Evolutionary conservation across 805 yeast genomes (phyloP).

Genomic region (Myxozyma monticola): DNA sequence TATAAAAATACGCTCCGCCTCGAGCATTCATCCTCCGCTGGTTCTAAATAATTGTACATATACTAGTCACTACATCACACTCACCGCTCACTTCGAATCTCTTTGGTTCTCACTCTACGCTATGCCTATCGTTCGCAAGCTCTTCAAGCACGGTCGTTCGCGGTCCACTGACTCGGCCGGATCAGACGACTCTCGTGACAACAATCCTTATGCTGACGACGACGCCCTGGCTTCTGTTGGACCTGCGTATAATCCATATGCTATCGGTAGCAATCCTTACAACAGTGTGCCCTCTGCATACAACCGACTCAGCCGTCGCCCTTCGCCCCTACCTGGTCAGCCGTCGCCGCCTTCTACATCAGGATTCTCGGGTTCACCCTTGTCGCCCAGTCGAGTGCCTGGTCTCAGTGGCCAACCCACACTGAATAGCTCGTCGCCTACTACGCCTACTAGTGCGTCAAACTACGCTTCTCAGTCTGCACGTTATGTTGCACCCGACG

Average conservation of each 20-base stretch:
- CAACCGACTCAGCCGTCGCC: not conserved
- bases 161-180: not conserved
- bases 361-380: not conserved
- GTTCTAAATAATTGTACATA: too few species aligned
- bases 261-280: constrained; percentile 16
- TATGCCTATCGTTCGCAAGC: not conserved
- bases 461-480: too few species aligned
- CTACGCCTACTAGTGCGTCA: too few species aligned
- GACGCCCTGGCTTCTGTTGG: not conserved
- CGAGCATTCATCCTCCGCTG: too few species aligned
- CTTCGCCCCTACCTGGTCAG: not conserved
- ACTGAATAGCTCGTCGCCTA: too few species aligned
- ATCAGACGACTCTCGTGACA: not conserved
- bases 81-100: not conserved
- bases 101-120: not conserved
- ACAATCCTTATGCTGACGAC: not conserved
- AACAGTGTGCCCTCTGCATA: constrained; percentile 16
- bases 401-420: constrained; percentile 10
- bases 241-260: constrained; percentile 18
- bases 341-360: constrained; percentile 3
- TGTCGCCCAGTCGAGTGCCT: constrained; percentile 6
- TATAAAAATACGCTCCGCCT: too few species aligned
- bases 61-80: too few species aligned
- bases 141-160: not conserved
- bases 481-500: too few species aligned